Conservation (phyloP, 2,329 filamentous ascomycete species). For the Periconia sp. region DNA sequence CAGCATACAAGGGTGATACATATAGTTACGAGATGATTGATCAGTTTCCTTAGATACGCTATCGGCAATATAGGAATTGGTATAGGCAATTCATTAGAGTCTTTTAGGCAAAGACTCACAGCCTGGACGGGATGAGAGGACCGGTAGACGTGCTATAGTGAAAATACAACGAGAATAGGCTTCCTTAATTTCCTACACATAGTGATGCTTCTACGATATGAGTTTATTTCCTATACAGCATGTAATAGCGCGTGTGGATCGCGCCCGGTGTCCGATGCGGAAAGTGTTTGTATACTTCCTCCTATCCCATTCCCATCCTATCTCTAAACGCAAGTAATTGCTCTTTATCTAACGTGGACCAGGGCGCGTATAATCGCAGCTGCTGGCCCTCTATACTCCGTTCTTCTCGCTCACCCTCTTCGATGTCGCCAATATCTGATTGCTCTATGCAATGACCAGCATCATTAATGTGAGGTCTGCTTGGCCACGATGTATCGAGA, state of each 20-base stretch:
- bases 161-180: too few species aligned
- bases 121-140: too few species aligned
- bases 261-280: slow-evolving; percentile 7
- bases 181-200: too few species aligned
- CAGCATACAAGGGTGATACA: too few species aligned
- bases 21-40: too few species aligned
- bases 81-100: too few species aligned
- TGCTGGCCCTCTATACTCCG: too few species aligned
- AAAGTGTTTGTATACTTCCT: slow-evolving; percentile 14
- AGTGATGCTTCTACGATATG: too few species aligned
- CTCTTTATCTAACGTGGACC: slow-evolving; percentile 14
- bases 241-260: slow-evolving; percentile 10
- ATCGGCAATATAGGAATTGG: too few species aligned
- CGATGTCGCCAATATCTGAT: neutral
- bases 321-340: slow-evolving; percentile 17
- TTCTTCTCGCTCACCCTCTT: neutral
- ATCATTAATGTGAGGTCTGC: neutral
- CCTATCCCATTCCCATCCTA: slow-evolving; percentile 14
- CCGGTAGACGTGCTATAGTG: too few species aligned
- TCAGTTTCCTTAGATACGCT: too few species aligned
- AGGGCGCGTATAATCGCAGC: slow-evolving; percentile 10
- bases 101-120: too few species aligned
- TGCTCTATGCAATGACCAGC: neutral
- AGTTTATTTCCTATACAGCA: slow-evolving; percentile 2
- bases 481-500: neutral